Evolutionary conservation across 2,329 filamentous ascomycete species (phyloP), one percentile per base, ranked within the genome.

Genomic region (Trichoderma sp.): DNA sequence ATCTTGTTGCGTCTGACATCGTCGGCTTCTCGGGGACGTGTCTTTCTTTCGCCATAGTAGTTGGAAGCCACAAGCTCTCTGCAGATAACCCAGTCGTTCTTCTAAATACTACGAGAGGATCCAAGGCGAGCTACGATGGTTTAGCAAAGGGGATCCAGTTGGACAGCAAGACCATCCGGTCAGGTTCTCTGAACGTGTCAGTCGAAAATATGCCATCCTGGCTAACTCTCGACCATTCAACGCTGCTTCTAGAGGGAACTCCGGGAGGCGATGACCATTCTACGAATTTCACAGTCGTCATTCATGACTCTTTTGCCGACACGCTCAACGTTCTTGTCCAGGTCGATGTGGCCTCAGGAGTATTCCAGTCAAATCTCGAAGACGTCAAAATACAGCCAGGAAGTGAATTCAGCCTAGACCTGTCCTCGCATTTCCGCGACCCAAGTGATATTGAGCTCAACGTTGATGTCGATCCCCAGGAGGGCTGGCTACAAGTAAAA

Each of bases 1-100:
- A 89, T 73, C 83, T 97, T 7, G 88, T 96, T 65, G 93, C 93
- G 1, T 95, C 92, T 1, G 92, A 97, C 77, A 88, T 94, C 20
- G 83, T 88, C n/a, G 93, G 93, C 1, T 97, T 95, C 78, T 88
- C 92, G 6, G 91, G 90, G 1, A 85, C 87, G 11, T 86, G 87
- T 2, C 78, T 92, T 67, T 82, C 84, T 0, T 97, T 97, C 79
- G 89, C 90, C 6, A 87, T 97, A 43, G 85, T 91, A 2, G 89
- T 97, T 23, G 91, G 91, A 59, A 88, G 85, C 67, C 92, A 94
- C 79, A 87, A 91, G 74, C 83, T 97, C 53, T 87, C 87, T 1
- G 91, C 92, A 73, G 85, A 87, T 3, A 84, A 89, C 11, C 85
- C 87, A 6, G 78, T 84, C 9, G 82, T 93, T 67, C 79, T 81